Conservation (phyloP, 768 basidiomycete genomes). For the Holtermannia corniformis region DNA sequence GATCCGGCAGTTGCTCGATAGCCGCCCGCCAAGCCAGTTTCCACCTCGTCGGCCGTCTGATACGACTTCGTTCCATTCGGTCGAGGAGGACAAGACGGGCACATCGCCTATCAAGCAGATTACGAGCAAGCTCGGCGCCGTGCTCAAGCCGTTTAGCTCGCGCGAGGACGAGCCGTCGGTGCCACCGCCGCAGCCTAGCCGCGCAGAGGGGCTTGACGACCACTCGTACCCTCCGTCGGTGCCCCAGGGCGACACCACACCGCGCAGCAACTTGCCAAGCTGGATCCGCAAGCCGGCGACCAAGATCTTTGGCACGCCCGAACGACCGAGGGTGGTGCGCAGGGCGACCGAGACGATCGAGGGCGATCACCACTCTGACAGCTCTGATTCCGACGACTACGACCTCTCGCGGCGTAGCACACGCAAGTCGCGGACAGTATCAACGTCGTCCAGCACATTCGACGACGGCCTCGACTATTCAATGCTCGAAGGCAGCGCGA, state of each 20-base stretch:
- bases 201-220: too few species aligned
- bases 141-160: not conserved
- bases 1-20: constrained; percentile 66
- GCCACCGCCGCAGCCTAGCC: not conserved
- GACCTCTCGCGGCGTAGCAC: not conserved
- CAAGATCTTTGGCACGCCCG: constrained; percentile 16
- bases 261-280: not conserved
- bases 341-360: not conserved
- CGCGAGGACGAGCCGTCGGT: not conserved
- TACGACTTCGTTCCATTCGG: not conserved
- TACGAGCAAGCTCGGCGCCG: not conserved
- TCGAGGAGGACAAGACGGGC: not conserved
- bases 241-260: not conserved
- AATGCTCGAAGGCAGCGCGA: constrained; percentile 65
- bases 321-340: not conserved
- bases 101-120: not conserved
- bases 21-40: constrained; percentile 17
- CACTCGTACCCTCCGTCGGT: not conserved
- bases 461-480: constrained; percentile 57
- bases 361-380: not conserved
- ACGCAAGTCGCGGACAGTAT: not conserved
- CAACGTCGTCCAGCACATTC: not conserved
- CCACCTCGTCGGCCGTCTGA: not conserved
- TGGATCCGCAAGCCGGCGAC: constrained; percentile 32
- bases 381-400: not conserved